These are phyloP conservation scores for Capniomyces stellatus DNA, from an alignment of 371 early-diverging fungal genomes.

Conservation along the genomic window DNA sequence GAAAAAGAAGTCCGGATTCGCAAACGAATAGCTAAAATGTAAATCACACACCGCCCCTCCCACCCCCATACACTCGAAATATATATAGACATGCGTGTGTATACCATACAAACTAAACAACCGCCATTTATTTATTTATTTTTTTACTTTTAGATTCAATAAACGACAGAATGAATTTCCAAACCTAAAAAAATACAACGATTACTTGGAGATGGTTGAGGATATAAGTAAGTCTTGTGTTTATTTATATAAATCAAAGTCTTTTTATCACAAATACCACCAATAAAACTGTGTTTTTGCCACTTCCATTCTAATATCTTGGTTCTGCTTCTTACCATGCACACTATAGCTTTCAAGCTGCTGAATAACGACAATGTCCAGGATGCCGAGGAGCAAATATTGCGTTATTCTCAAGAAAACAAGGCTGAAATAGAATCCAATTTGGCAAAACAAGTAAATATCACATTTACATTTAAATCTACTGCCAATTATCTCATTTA, in stretches of 20 bases:
- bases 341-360: constrained; percentile 72
- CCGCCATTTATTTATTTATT: no score
- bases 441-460: constrained; percentile 6
- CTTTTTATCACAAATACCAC: no score
- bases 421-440: constrained; percentile 58
- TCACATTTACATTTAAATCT: constrained; percentile 2
- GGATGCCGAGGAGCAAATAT: constrained; percentile 62
- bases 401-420: constrained; percentile 59
- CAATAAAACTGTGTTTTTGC: no score
- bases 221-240: no score
- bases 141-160: no score
- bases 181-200: constrained; percentile 56
- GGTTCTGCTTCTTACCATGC: no score
- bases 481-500: background rate
- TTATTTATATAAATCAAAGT: no score
- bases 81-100: no score
- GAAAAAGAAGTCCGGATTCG: constrained; percentile 90
- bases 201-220: constrained; percentile 82
- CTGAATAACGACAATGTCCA: constrained; percentile 71
- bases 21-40: constrained; percentile 51
- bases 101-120: no score
- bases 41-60: no score
- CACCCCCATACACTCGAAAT: no score
- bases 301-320: no score
- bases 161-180: constrained; percentile 80